These are phyloP conservation scores for Colletotrichum ledebouriae DNA, from an alignment of 2,329 filamentous ascomycete genomes.

Conservation along the genomic window DNA sequence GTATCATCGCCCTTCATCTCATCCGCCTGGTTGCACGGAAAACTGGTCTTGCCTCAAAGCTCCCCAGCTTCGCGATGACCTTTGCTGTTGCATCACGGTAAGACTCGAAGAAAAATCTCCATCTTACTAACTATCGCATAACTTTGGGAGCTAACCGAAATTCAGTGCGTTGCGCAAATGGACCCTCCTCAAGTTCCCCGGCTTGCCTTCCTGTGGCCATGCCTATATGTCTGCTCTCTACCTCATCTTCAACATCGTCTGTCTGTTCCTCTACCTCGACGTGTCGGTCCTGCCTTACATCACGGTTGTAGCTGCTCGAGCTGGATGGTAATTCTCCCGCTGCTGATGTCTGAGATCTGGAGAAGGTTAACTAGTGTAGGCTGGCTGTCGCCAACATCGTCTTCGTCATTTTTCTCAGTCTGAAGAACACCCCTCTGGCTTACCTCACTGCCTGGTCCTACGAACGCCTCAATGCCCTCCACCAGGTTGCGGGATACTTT, in stretches of 20 bases:
- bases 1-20: constrained; percentile 32
- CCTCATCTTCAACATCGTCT: constrained; percentile 51
- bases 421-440: constrained; percentile 70
- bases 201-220: constrained; percentile 49
- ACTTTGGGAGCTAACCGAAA: neutral
- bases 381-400: constrained; percentile 60
- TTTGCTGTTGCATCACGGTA: constrained; percentile 39
- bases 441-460: constrained; percentile 68
- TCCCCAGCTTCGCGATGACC: constrained; percentile 18
- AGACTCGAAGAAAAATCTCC: neutral
- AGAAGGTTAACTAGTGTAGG: constrained; percentile 46
- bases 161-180: constrained; percentile 34
- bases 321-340: constrained; percentile 53
- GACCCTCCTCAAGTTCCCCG: constrained; percentile 36
- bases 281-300: constrained; percentile 48
- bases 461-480: constrained; percentile 70
- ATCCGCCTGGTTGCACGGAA: constrained; percentile 34
- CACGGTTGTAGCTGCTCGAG: constrained; percentile 54
- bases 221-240: constrained; percentile 49
- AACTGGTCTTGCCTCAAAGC: constrained; percentile 23
- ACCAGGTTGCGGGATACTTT: constrained; percentile 65
- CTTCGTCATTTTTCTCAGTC: constrained; percentile 65
- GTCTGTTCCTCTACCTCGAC: constrained; percentile 53
- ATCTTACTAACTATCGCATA: neutral
- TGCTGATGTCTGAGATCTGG: neutral